phyloP scores from a whole-genome alignment of 2,329 filamentous ascomycete species.

The Aotearoamyces nothofagi region DNA sequence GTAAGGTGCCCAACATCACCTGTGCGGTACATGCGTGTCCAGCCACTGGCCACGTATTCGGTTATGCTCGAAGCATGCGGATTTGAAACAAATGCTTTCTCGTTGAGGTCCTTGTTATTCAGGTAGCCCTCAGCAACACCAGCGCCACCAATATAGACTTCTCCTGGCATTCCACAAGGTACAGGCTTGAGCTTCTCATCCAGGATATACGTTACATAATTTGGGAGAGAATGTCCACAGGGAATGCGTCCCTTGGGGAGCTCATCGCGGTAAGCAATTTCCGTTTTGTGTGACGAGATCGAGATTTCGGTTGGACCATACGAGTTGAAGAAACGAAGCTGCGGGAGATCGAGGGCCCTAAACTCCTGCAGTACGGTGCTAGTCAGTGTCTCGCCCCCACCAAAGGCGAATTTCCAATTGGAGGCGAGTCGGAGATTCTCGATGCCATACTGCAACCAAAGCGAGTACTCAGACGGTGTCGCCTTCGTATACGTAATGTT shows the following conservation, averaged over 20 bases:
- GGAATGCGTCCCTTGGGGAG: conserved; percentile 3
- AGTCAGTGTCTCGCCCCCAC: conserved; percentile 14
- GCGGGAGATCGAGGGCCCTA: conserved; percentile 5
- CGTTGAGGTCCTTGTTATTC: conserved; percentile 8
- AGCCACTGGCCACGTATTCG: not conserved
- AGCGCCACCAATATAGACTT: conserved; percentile 11
- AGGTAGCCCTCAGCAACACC: conserved; percentile 10
- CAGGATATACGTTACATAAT: conserved; percentile 8
- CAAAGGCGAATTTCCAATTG: conserved; percentile 6
- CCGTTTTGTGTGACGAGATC: conserved; percentile 2
- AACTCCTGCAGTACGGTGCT: conserved; percentile 11
- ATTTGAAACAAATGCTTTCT: conserved; percentile 5
- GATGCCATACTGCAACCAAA: conserved; percentile 5
- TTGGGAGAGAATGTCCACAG: not conserved
- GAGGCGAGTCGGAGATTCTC: not conserved
- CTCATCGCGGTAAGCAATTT: conserved; percentile 2
- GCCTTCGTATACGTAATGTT: conserved; percentile 9
- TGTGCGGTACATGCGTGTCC: conserved; percentile 30
- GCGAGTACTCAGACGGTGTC: conserved; percentile 11
- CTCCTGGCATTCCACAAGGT: conserved; percentile 9
- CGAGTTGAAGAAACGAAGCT: conserved; percentile 3
- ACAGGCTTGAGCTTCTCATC: conserved; percentile 4
- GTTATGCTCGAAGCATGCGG: conserved; percentile 3
- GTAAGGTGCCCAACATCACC: conserved; percentile 17
- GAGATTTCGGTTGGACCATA: conserved; percentile 5